A percentile compares a stretch with the other conserved stretches of the same genome.
Conservation (phyloP, 805 yeast genomes). For the Metschnikowia matae region DNA sequence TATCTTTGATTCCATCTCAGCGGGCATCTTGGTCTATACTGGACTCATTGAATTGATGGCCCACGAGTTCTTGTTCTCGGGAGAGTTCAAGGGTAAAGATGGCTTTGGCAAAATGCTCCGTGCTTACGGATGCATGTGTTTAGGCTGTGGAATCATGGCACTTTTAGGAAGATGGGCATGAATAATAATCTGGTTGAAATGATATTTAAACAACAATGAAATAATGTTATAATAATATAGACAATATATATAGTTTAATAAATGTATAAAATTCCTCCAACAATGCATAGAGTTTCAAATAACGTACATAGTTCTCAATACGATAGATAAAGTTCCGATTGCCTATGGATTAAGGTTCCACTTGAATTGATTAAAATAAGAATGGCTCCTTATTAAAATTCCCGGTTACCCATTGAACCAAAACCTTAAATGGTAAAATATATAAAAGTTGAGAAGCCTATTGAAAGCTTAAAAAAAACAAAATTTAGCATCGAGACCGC, state of each 20-base stretch:
- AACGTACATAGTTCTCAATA: too few species aligned
- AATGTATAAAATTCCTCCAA: neutral
- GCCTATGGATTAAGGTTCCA: too few species aligned
- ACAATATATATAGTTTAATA: too few species aligned
- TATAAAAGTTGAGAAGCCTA: too few species aligned
- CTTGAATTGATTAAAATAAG: too few species aligned
- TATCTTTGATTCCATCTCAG: constrained; percentile 31
- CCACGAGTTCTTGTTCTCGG: constrained; percentile 34
- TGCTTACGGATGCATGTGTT: constrained; percentile 22
- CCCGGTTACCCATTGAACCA: too few species aligned
- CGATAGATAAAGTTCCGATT: too few species aligned
- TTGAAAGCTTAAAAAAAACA: too few species aligned
- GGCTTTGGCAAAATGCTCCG: constrained; percentile 20
- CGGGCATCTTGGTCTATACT: constrained; percentile 34
- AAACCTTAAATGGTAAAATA: too few species aligned
- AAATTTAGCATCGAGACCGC: neutral
- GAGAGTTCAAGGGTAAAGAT: constrained; percentile 22
- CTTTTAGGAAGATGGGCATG: constrained; percentile 35
- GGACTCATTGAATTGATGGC: constrained; percentile 39
- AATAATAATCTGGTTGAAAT: neutral
- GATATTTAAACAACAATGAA: neutral
- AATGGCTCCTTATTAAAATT: too few species aligned
- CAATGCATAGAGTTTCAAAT: neutral
- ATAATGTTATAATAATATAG: too few species aligned
- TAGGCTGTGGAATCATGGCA: constrained; percentile 33